phyloP scores from a whole-genome alignment of 129 eudicot species.

The Flaveria robusta region DNA sequence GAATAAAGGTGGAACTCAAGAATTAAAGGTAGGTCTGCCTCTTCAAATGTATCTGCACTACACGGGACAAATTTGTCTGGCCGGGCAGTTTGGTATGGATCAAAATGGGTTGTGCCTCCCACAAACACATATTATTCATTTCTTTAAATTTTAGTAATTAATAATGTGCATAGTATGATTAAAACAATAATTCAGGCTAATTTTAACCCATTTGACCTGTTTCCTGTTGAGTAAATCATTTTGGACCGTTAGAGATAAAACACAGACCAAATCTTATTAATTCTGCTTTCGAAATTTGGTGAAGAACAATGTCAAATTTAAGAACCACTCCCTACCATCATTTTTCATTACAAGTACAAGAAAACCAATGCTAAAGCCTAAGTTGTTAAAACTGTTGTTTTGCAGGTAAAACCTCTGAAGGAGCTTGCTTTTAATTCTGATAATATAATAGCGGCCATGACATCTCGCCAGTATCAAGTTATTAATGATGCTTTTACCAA shows the following conservation, averaged over 20 bases:
- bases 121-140: background rate
- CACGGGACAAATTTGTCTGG: background rate
- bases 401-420: slow-evolving; percentile 91
- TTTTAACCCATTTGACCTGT: background rate
- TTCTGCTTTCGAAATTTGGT: background rate
- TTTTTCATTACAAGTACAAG: slow-evolving; percentile 14
- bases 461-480: slow-evolving; percentile 93
- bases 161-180: background rate
- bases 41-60: background rate
- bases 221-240: background rate
- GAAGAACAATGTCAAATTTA: slow-evolving; percentile 4
- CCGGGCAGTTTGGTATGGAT: background rate
- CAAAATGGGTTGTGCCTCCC: background rate
- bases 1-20: slow-evolving; percentile 85
- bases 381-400: slow-evolving; percentile 25
- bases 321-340: background rate
- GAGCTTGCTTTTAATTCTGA: slow-evolving; percentile 88
- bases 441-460: slow-evolving; percentile 81
- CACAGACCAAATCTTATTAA: background rate
- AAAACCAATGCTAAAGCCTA: slow-evolving; percentile 15
- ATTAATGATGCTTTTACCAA: slow-evolving; percentile 84
- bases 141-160: background rate
- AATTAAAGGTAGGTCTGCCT: slow-evolving; percentile 56
- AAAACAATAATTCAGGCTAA: background rate
- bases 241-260: background rate